Percentiles rank a stretch among this genome's conserved stretches.
Conservation (phyloP, 208 protist genomes). For the Leishmania martiniquensis region DNA sequence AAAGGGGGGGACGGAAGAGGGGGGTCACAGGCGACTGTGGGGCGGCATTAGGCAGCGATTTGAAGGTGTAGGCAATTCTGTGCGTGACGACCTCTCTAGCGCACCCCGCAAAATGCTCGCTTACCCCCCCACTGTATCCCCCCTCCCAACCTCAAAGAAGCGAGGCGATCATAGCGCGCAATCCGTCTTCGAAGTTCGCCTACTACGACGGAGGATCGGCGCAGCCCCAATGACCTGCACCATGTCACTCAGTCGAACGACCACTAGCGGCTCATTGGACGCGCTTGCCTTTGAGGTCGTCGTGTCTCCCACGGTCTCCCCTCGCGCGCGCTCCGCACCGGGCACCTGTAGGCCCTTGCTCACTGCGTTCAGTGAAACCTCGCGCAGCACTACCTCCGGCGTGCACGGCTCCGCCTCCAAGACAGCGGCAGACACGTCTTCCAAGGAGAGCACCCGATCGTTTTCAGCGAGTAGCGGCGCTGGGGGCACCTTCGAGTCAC, state of each 20-base stretch:
- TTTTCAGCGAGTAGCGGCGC: conserved; percentile 10
- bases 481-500: neutral
- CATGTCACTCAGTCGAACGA: conserved; percentile 61
- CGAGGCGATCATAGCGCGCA: conserved; percentile 30
- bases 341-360: neutral
- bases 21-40: neutral
- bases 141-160: neutral
- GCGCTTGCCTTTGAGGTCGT: neutral
- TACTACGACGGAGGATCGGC: conserved; percentile 64
- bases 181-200: conserved; percentile 26
- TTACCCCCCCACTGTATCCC: neutral
- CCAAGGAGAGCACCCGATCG: conserved; percentile 44
- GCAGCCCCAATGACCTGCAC: conserved; percentile 52
- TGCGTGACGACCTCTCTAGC: neutral
- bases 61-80: neutral
- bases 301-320: neutral
- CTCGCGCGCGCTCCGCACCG: too few relatives aligned
- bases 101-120: too few relatives aligned
- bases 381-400: conserved; percentile 64
- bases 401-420: conserved; percentile 67
- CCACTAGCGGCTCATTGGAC: conserved; percentile 24
- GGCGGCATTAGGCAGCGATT: neutral
- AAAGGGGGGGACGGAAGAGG: neutral
- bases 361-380: conserved; percentile 63
- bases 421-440: conserved; percentile 53